These are phyloP conservation scores for Phytophthora constricta DNA, from an alignment of 352 stramenopile genomes.

Conservation along the genomic window DNA sequence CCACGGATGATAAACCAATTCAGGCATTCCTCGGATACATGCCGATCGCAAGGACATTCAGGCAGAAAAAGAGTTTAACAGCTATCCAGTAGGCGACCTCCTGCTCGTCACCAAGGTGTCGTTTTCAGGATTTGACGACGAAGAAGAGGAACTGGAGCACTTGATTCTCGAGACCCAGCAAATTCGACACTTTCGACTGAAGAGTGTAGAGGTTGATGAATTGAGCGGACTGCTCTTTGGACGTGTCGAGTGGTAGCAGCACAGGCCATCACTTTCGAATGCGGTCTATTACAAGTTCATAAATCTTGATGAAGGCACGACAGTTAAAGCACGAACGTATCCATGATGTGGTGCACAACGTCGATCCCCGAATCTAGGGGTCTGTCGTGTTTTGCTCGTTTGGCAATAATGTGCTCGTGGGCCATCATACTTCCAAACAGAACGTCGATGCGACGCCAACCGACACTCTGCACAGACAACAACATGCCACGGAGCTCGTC, in stretches of 20 bases:
- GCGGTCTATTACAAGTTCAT: neutral
- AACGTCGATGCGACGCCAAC: conserved; percentile 77
- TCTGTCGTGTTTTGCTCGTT: conserved; percentile 65
- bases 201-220: conserved; percentile 32
- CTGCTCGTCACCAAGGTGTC: conserved; percentile 21
- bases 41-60: conserved; percentile 19
- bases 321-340: conserved; percentile 67
- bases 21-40: conserved; percentile 26
- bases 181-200: conserved; percentile 27
- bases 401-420: conserved; percentile 86
- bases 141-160: conserved; percentile 7
- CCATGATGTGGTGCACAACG: conserved; percentile 78
- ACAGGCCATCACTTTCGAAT: conserved; percentile 5
- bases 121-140: conserved; percentile 26
- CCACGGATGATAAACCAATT: neutral
- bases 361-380: conserved; percentile 68
- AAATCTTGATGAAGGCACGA: too few relatives aligned
- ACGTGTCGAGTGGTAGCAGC: conserved; percentile 28
- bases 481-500: conserved; percentile 81
- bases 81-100: conserved; percentile 21
- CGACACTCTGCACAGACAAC: conserved; percentile 72
- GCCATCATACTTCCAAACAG: conserved; percentile 73
- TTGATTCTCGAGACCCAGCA: conserved; percentile 22
- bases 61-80: conserved; percentile 17
- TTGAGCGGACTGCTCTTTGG: conserved; percentile 24